Evolutionary conservation across 2,329 filamentous ascomycete species (phyloP).

Genomic region (Ceratocystis cacaofunesta): DNA sequence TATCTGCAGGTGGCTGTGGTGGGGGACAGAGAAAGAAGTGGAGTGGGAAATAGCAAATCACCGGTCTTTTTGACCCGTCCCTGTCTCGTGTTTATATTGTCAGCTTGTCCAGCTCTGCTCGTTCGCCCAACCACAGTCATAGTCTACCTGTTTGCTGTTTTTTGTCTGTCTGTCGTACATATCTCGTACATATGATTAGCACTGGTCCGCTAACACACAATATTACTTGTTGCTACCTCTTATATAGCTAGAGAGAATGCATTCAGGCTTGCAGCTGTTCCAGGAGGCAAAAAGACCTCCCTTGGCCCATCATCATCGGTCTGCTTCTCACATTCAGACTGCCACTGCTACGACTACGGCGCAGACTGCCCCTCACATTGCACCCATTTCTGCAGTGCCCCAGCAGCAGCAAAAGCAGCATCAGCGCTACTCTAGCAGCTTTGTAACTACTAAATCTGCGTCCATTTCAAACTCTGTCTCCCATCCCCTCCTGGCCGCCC

Average conservation of each 20-base stretch:
- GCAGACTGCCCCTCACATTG: not conserved
- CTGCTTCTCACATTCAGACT: not conserved
- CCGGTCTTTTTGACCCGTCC: not conserved
- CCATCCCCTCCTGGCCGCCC: not conserved
- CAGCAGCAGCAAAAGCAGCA: not conserved
- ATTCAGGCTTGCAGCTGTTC: slow-evolving; percentile 6
- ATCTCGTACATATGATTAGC: not conserved
- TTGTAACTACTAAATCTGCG: not conserved
- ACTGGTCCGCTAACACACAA: slow-evolving; percentile 3
- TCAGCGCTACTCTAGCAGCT: not conserved
- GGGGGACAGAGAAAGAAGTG: not conserved
- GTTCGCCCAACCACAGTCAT: not conserved
- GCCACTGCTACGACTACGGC: too few species aligned
- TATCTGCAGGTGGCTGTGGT: not conserved
- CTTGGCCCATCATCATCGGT: slow-evolving; percentile 4
- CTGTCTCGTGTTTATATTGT: slow-evolving; percentile 1
- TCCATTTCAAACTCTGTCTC: not conserved
- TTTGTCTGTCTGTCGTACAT: not conserved
- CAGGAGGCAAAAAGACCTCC: slow-evolving; percentile 10
- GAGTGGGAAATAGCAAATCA: not conserved
- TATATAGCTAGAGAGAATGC: slow-evolving; percentile 12
- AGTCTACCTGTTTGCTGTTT: not conserved
- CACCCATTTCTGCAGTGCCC: not conserved
- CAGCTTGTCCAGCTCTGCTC: slow-evolving; percentile 3
- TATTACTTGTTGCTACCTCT: not conserved